Evolutionary conservation across 1,284 basidiomycete species (phyloP).

Genomic region (Fomitopsis schrenkii): DNA sequence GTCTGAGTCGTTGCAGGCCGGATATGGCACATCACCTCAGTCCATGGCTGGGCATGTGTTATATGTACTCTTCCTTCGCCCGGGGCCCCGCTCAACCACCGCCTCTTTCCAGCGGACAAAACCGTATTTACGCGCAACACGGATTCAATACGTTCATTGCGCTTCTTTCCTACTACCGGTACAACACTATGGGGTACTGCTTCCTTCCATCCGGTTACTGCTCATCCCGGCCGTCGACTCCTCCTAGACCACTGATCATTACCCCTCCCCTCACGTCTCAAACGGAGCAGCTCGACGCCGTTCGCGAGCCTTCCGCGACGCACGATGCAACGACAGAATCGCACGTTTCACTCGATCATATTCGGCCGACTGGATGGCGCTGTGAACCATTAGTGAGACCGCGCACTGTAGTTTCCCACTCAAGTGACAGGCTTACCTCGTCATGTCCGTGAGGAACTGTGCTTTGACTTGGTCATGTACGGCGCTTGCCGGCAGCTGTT

Average conservation of each 20-base stretch:
- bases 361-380: slow-evolving; percentile 59
- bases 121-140: background rate
- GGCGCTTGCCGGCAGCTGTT: slow-evolving; percentile 62
- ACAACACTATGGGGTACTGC: background rate
- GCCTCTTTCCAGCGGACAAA: background rate
- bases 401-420: background rate
- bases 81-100: background rate
- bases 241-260: background rate
- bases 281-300: slow-evolving; percentile 50
- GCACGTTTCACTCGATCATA: slow-evolving; percentile 80
- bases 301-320: slow-evolving; percentile 66
- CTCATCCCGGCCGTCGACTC: background rate
- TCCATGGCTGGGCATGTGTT: background rate
- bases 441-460: slow-evolving; percentile 72
- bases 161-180: background rate
- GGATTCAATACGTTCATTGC: background rate
- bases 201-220: background rate
- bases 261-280: slow-evolving; percentile 27
- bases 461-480: slow-evolving; percentile 70
- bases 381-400: slow-evolving; percentile 26
- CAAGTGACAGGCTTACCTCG: slow-evolving; percentile 49
- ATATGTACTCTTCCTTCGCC: background rate
- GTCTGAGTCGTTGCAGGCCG: slow-evolving; percentile 1
- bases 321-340: slow-evolving; percentile 58
- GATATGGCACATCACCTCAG: slow-evolving; percentile 2